Conservation (phyloP, 1,139 yeast genomes). For the Zygoascus sp. region DNA sequence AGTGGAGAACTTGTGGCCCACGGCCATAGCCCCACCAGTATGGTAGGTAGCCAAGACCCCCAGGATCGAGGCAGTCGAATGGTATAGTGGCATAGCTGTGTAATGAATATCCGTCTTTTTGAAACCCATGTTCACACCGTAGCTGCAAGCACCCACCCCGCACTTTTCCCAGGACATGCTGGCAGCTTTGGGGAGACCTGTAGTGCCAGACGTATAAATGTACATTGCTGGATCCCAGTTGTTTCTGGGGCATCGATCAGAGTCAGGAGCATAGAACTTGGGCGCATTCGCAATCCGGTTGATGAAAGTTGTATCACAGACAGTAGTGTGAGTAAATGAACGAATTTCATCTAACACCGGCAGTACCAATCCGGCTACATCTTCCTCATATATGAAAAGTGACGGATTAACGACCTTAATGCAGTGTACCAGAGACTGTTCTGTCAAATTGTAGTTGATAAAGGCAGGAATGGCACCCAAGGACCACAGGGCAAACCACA, state of each 20-base stretch:
- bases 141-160: conserved; percentile 61
- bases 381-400: conserved; percentile 72
- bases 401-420: conserved; percentile 61
- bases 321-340: conserved; percentile 62
- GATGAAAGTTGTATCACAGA: conserved; percentile 45
- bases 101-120: conserved; percentile 55
- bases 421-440: conserved; percentile 75
- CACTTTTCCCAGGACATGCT: conserved; percentile 89
- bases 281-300: conserved; percentile 39
- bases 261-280: conserved; percentile 43
- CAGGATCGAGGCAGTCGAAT: conserved; percentile 86
- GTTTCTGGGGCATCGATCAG: conserved; percentile 28
- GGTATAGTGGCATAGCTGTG: conserved; percentile 95
- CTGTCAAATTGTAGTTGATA: conserved; percentile 73
- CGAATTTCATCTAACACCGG: conserved; percentile 37
- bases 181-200: conserved; percentile 94
- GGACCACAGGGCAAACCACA: conserved; percentile 88
- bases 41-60: conserved; percentile 74
- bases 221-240: conserved; percentile 55
- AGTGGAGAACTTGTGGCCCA: conserved; percentile 80
- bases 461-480: conserved; percentile 89
- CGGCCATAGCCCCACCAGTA: conserved; percentile 64
- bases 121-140: conserved; percentile 66
- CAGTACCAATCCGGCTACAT: conserved; percentile 50
- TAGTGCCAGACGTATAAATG: conserved; percentile 91